A percentile compares a stretch with the other conserved stretches of the same genome.
Evolutionary conservation across 2,329 filamentous ascomycete genomes (phyloP).

Genomic region (Fusarium staphyleae): DNA sequence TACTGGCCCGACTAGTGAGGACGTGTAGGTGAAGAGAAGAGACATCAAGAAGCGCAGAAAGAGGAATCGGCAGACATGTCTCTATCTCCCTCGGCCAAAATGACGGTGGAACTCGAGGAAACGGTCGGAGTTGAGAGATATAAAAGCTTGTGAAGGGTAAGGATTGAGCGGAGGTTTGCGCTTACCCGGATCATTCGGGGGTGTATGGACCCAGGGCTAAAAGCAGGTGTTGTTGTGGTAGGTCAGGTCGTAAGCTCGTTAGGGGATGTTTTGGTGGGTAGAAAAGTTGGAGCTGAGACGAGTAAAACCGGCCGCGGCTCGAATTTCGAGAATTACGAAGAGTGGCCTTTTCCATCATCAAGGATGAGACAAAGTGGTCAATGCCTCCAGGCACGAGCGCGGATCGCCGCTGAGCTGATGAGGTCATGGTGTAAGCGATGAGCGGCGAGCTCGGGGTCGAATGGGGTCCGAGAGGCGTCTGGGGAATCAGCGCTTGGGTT

Average conservation of each 20-base stretch:
- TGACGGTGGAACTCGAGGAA: constrained; percentile 31
- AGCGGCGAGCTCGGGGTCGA: constrained; percentile 25
- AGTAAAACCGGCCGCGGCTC: background rate
- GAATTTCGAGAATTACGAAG: background rate
- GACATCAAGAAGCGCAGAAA: constrained; percentile 15
- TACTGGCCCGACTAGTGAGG: constrained; percentile 11
- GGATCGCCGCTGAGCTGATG: constrained; percentile 23
- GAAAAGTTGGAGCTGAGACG: background rate
- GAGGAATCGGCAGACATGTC: constrained; percentile 22
- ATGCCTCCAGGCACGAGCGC: constrained; percentile 15
- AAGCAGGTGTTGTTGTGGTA: constrained; percentile 28
- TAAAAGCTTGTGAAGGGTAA: constrained; percentile 19
- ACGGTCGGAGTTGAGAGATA: constrained; percentile 13
- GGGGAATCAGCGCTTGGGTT: constrained; percentile 25
- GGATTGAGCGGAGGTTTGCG: constrained; percentile 27
- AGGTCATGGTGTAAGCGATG: constrained; percentile 35
- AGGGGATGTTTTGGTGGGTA: background rate
- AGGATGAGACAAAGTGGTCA: background rate
- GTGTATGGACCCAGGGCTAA: constrained; percentile 34
- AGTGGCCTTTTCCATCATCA: background rate
- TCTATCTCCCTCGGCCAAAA: constrained; percentile 17
- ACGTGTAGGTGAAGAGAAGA: constrained; percentile 6
- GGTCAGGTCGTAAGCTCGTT: too few species aligned
- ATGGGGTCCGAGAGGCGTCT: constrained; percentile 21
- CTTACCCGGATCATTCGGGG: constrained; percentile 37